phyloP scores from a whole-genome alignment of 257 asterid species.

The Mentha longifolia region DNA sequence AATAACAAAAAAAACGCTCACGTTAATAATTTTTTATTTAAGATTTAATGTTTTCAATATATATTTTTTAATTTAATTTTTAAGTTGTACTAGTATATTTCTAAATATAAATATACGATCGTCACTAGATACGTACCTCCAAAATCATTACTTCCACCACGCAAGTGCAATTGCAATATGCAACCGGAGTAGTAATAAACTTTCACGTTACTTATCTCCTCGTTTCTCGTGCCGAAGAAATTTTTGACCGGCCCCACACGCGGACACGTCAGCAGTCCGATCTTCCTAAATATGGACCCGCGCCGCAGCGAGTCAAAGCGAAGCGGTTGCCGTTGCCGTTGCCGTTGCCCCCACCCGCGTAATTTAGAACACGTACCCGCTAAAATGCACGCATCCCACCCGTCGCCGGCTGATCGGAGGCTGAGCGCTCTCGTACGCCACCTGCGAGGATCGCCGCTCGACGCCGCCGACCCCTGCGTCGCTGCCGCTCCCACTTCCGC shows the following conservation, averaged over 20 bases:
- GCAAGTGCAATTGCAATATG: too few relatives aligned
- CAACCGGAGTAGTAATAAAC: background rate
- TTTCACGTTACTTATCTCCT: constrained; percentile 4
- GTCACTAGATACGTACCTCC: too few relatives aligned
- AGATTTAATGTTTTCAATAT: too few relatives aligned
- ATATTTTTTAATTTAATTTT: too few relatives aligned
- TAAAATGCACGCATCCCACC: constrained; percentile 47
- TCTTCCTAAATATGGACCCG: constrained; percentile 28
- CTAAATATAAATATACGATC: too few relatives aligned
- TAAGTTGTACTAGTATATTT: too few relatives aligned
- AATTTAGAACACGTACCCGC: constrained; percentile 25
- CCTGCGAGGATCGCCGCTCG: constrained; percentile 48
- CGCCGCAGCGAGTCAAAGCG: constrained; percentile 25
- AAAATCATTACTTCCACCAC: too few relatives aligned
- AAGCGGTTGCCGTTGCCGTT: constrained; percentile 22
- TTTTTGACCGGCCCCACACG: background rate
- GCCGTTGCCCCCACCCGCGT: constrained; percentile 23
- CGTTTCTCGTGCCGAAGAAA: constrained; percentile 32
- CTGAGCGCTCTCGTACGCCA: constrained; percentile 61
- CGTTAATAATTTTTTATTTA: too few relatives aligned
- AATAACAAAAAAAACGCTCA: too few relatives aligned
- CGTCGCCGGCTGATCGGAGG: constrained; percentile 71
- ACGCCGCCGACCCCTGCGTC: constrained; percentile 31
- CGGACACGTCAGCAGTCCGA: constrained; percentile 28
- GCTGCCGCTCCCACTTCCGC: constrained; percentile 71